Base-by-base conservation (phyloP, 2,329 filamentous ascomycete genomes). In the Phialocephala subalpina region DNA sequence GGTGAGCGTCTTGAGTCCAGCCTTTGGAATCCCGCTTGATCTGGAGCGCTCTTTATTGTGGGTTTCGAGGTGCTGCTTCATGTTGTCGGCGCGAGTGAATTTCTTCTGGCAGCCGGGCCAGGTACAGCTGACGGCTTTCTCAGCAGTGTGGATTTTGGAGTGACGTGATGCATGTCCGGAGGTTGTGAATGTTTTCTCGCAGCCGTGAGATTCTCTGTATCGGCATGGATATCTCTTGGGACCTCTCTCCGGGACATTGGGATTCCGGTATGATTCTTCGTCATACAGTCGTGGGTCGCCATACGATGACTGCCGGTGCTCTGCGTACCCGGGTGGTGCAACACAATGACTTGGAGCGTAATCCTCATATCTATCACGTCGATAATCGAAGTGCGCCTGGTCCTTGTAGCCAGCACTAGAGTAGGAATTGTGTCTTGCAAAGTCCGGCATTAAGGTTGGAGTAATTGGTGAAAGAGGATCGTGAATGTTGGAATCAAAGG, bases 111-210 rank as follows among this genome's bases (percentile, higher is more conserved):
- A 94, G 66, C 90, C 90, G 0, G 84, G 80, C 73, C 85, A 92
- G 36, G 88, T 84, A 79, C 87, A 90, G 42, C 84, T 86, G 25
- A 93, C 90, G 16, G 89, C 89, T 81, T 94, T 94, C 79, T 93
- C 91, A 58, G 90, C 90, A 1, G 90, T 93, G 81, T 95, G 92
- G 74, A 93, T 94, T 78, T 94, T 94, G 66, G 91, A 92, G 77
- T 95, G 92, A 47, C 92, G 89, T 52, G 92, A 93, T n/a, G 92
- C 91, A 74, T 95, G 92, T 52, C 92, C 92, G 0, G 92, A 94
- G 2, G 92, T 95, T 65, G 92, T 94, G 77, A 95, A 95, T 12
- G 88, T 92, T 81, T 93, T 92, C 73, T 86, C 87, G 80, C 92
- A 95, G 47, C 87, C 86, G 72, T 88, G 90, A 60, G 84, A 86